Conservation (phyloP, 2,329 filamentous ascomycete species). For the Paraphaeosphaeria sporulosa region DNA sequence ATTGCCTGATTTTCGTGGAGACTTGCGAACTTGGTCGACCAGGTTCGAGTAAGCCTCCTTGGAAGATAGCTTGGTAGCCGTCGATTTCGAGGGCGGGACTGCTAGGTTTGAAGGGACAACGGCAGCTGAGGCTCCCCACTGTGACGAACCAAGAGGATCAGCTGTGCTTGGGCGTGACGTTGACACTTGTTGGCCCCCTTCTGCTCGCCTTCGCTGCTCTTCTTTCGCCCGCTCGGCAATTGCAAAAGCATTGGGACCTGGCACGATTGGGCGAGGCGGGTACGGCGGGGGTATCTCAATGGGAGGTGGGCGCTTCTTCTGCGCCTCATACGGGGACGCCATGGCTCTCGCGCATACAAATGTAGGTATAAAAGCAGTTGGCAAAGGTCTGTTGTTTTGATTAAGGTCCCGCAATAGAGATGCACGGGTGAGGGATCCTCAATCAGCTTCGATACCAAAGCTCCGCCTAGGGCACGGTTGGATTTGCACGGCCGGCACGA, state of each 20-base stretch:
- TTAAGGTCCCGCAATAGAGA: neutral
- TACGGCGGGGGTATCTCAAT: conserved; percentile 29
- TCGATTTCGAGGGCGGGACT: conserved; percentile 26
- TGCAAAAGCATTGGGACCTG: conserved; percentile 29
- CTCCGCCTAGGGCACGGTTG: neutral
- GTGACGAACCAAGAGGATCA: neutral
- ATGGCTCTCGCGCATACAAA: conserved; percentile 18
- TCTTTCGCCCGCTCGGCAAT: conserved; percentile 16
- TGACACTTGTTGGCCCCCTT: neutral
- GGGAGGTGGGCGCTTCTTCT: conserved; percentile 38
- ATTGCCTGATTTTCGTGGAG: conserved; percentile 30
- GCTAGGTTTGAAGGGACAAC: conserved; percentile 13
- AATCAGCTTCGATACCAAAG: neutral
- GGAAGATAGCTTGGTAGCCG: conserved; percentile 24
- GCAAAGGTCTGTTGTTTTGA: neutral
- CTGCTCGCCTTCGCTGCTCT: conserved; percentile 20
- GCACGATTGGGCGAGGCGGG: conserved; percentile 16
- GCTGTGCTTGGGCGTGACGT: neutral
- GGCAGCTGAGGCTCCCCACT: conserved; percentile 3
- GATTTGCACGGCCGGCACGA: neutral
- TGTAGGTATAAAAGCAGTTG: neutral
- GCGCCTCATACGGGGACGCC: conserved; percentile 21
- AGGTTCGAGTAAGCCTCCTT: conserved; percentile 35
- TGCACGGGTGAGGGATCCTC: neutral
- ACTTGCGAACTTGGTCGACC: conserved; percentile 35